Percentiles rank a stretch among this genome's conserved stretches.
phyloP scores from a whole-genome alignment of 345 rosid species.

The Populus nigra region DNA sequence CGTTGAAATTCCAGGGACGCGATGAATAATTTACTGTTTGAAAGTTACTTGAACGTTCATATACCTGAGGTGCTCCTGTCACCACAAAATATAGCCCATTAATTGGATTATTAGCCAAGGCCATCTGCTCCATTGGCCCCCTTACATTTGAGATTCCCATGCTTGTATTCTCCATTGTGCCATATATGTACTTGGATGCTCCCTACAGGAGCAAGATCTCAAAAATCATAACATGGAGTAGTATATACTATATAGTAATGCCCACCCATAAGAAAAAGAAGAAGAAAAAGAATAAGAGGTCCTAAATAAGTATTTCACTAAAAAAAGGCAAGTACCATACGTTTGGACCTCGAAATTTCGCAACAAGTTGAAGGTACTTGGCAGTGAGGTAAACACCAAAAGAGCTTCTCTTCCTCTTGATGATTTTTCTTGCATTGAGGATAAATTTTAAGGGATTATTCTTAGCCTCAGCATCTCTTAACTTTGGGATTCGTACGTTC shows the following conservation, averaged over 20 bases:
- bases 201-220: constrained; percentile 18
- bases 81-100: constrained; percentile 41
- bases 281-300: neutral
- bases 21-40: no score
- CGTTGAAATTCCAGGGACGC: no score
- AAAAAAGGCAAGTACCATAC: constrained; percentile 10
- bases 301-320: neutral
- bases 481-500: constrained; percentile 26
- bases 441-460: constrained; percentile 39
- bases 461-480: neutral
- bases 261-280: no score
- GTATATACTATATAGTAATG: no score
- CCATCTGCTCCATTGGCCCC: constrained; percentile 42
- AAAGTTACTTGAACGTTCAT: neutral
- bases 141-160: constrained; percentile 38
- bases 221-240: neutral
- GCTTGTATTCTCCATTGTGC: constrained; percentile 39
- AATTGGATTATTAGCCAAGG: constrained; percentile 40
- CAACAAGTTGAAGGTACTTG: constrained; percentile 19
- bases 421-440: constrained; percentile 23
- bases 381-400: constrained; percentile 25
- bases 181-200: constrained; percentile 25
- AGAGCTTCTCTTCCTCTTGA: constrained; percentile 34
- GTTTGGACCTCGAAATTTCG: constrained; percentile 36
- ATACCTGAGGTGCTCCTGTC: constrained; percentile 44